Base-by-base conservation (phyloP, 2,329 filamentous ascomycete species). In the Fusarium gaditjirri region DNA sequence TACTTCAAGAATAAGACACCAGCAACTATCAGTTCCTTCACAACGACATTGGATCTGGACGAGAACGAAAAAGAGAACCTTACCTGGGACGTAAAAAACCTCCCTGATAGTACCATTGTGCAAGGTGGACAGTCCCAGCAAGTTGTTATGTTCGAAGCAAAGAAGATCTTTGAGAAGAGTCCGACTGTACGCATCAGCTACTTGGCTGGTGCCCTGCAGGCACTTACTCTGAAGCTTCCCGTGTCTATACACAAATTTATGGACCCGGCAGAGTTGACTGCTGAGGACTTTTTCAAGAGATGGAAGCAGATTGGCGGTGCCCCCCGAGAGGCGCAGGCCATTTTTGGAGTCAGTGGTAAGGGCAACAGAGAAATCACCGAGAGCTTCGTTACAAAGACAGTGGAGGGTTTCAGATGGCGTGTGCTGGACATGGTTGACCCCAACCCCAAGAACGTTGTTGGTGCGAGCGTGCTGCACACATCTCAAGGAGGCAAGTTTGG, bases 241-340 rank as follows among this genome's bases (percentile, higher is more conserved):
- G 89, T 99, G 8, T 86, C 93, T 1, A 89, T 95, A 59, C 95
- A 98, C 83, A 97, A 98, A 80, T 99, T 97, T 79, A 98, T 98
- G 94, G 95, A 98, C 71, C 90, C 93, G 0, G 95, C 96, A 0
- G 92, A 96, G 62, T 86, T 99, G 42, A 89, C 89, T 11, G 90
- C 92, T 0, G 96, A 99, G 57, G 96, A 99, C 79, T 99, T 98
- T 83, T 99, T 99, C 89, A 98, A 97, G 86, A 88, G 97, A 56
- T 99, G 96, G 96, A 97, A 97, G 86, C 96, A 99, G 83, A 98
- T 99, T 76, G 96, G 96, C 17, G 94, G 93, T 9, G 90, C 90
- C 4, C 92, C 95, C 2, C 89, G 97, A 35, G 97, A 99, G 81
- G 91, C 93, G 0, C 96, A 99, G 80, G 89, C 89, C 52, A 94